Conservation (phyloP, 495 filamentous ascomycete genomes). For the Penicillium diatomitis region DNA sequence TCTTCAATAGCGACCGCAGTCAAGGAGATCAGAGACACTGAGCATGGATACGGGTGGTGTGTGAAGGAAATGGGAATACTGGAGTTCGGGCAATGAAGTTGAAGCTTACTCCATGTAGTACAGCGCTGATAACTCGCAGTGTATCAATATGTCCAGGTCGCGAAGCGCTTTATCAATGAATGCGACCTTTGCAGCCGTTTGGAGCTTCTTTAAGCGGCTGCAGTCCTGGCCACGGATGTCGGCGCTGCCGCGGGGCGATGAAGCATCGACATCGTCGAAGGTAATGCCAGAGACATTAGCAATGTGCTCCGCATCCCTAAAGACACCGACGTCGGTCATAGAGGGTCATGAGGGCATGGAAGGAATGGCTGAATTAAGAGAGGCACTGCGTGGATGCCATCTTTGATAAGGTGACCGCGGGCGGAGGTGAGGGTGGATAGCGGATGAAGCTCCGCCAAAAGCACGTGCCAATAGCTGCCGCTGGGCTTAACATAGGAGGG, state of each 20-base stretch:
- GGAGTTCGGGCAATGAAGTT: neutral
- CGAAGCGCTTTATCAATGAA: constrained; percentile 62
- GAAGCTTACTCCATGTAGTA: constrained; percentile 83
- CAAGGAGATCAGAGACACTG: too few species aligned
- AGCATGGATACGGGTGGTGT: too few species aligned
- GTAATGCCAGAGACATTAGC: constrained; percentile 40
- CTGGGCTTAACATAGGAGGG: too few species aligned
- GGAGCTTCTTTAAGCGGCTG: constrained; percentile 29
- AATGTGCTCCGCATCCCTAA: constrained; percentile 45
- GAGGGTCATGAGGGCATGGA: constrained; percentile 39
- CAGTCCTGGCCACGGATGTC: constrained; percentile 17
- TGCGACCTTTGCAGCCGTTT: constrained; percentile 36
- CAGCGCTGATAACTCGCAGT: constrained; percentile 67
- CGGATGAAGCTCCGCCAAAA: constrained; percentile 22
- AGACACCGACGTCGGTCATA: constrained; percentile 43
- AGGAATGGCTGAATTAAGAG: constrained; percentile 11
- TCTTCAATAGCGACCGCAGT: too few species aligned
- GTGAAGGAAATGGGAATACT: neutral
- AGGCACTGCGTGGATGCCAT: constrained; percentile 4
- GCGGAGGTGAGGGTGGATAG: constrained; percentile 7
- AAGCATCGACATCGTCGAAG: constrained; percentile 21
- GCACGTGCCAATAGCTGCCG: constrained; percentile 8
- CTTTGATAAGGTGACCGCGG: constrained; percentile 4
- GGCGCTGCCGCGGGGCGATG: constrained; percentile 3
- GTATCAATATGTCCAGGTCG: constrained; percentile 71